Evolutionary conservation across 2,329 filamentous ascomycete species (phyloP), one percentile per base, ranked within the genome.

Genomic region (Paecilomyces fulvus): DNA sequence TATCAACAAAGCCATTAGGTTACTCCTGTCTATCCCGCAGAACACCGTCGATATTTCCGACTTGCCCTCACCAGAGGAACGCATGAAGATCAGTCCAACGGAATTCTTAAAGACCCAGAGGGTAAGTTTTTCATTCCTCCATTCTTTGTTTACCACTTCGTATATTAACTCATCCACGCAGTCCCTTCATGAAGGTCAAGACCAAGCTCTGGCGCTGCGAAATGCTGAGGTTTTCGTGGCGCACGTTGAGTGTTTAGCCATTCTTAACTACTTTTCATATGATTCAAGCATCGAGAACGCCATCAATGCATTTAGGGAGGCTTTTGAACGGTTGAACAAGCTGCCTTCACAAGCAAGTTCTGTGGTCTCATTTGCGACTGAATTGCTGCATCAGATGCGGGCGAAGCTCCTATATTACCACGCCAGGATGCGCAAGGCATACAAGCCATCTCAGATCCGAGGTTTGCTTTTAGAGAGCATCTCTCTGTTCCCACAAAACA

Each of bases 401-500:
- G 80, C 86, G 5, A 80, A 77, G 8, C 73, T 96, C 0, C 72
- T 96, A 1, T 82, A 84, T 58, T 73, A 83, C 59, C 86, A 95
- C 69, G 78, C 85, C 43, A 79, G 77, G 1, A 78, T 79, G 59
- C 82, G 73, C 54, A 83, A 83, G 3, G 80, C 86, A 2, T 90
- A 88, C 71, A 85, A 86, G 54, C 87, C 89, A 3, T 75, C 79
- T 0, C 79, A 85, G 17, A 70, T 95, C 31, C 85, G 88, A 49
- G 72, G 79, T 7, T 75, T 85, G 11, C 73, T 96, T 0, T 72
- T 76, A 3, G 73, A 77, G 1, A 88, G 86, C 59, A 76, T 94
- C 21, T 63, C 65, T 0, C 67, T 75, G 6, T 95, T 91, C 67
- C 90, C 91, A 0, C 77, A 78, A 52, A 96, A 96, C 73, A 88